Evolutionary conservation across 140 eudicot species (phyloP).

Genomic region (Erigeron philadelphicus): DNA sequence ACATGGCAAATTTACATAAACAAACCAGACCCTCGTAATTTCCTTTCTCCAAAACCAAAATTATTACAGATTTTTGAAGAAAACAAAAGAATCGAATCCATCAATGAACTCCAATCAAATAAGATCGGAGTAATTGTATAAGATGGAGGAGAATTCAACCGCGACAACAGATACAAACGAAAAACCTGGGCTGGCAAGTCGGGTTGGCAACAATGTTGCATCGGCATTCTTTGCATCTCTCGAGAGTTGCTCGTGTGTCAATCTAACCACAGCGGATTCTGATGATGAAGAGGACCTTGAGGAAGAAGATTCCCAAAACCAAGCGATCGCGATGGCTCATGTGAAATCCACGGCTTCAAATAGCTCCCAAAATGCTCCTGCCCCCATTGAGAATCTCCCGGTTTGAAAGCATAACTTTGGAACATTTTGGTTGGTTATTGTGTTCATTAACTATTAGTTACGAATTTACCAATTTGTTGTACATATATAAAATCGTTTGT

Average conservation of each 20-base stretch:
- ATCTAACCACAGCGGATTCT: conserved; percentile 53
- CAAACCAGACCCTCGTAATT: background rate
- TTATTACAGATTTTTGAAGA: background rate
- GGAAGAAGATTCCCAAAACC: conserved; percentile 52
- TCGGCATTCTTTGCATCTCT: conserved; percentile 74
- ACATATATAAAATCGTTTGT: too few relatives aligned
- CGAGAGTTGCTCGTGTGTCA: conserved; percentile 74
- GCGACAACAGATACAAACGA: conserved; percentile 30
- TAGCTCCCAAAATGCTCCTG: conserved; percentile 11
- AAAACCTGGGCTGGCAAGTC: conserved; percentile 53
- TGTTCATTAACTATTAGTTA: background rate
- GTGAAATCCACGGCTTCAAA: conserved; percentile 24
- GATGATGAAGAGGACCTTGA: conserved; percentile 54
- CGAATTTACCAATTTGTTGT: too few relatives aligned
- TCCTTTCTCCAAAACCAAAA: background rate
- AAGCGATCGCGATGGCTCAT: conserved; percentile 43
- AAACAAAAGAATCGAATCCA: conserved; percentile 8
- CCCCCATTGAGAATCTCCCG: conserved; percentile 52
- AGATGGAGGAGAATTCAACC: conserved; percentile 49
- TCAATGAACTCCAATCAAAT: conserved; percentile 18
- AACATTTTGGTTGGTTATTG: background rate
- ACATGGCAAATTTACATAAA: background rate
- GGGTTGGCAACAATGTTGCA: conserved; percentile 62
- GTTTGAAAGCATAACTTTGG: conserved; percentile 34
- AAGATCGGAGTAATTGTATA: conserved; percentile 12